Percentiles rank a stretch among this genome's conserved stretches.
These are phyloP conservation scores for Echria macrotheca DNA, from an alignment of 495 filamentous ascomycete genomes.

Conservation along the genomic window DNA sequence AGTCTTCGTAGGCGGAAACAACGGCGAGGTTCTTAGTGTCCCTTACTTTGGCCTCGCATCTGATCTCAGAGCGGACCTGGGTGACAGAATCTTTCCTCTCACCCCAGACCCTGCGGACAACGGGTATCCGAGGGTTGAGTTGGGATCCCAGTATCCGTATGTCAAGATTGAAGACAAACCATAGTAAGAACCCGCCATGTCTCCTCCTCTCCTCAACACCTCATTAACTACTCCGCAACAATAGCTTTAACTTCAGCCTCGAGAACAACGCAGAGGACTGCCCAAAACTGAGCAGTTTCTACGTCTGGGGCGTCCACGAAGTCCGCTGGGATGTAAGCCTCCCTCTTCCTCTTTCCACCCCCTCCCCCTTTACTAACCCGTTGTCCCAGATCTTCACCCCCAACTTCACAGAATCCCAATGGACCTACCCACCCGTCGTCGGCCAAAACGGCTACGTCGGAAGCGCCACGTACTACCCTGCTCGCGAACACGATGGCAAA, in stretches of 20 bases:
- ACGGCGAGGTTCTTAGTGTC: conserved; percentile 1
- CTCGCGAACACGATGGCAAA: conserved; percentile 10
- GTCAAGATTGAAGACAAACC: background rate
- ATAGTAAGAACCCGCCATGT: background rate
- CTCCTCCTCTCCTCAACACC: background rate
- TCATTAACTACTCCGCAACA: background rate
- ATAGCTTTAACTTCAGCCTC: conserved; percentile 3
- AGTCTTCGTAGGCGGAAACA: conserved; percentile 7
- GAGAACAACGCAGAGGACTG: background rate
- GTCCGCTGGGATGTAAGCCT: conserved; percentile 5
- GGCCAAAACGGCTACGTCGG: conserved; percentile 32
- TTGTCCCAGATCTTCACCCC: conserved; percentile 28
- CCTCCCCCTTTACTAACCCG: too few relatives aligned
- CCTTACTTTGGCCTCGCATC: conserved; percentile 5
- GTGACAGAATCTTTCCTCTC: too few relatives aligned
- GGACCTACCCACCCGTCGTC: conserved; percentile 30
- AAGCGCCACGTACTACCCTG: conserved; percentile 22
- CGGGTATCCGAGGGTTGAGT: background rate
- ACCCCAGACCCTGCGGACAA: background rate
- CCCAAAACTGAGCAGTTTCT: background rate
- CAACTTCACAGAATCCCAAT: conserved; percentile 25
- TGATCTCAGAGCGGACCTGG: background rate
- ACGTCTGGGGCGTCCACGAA: background rate
- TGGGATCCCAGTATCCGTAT: background rate
- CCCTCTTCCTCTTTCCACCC: background rate